These are phyloP conservation scores for Aureobasidium subglaciale DNA, from an alignment of 2,329 filamentous ascomycete species.

Conservation along the genomic window DNA sequence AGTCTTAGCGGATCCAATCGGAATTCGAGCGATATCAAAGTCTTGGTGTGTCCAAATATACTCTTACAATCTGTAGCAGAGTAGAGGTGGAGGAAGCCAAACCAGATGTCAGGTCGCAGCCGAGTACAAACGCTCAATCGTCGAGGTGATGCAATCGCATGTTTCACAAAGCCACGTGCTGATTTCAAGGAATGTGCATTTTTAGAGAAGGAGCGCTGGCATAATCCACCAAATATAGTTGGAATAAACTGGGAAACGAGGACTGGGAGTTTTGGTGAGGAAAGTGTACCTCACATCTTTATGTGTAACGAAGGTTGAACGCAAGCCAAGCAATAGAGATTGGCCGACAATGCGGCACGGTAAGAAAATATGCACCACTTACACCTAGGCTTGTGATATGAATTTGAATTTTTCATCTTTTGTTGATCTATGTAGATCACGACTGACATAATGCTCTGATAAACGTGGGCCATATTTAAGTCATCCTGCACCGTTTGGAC, in stretches of 20 bases:
- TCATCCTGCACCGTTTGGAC: too few relatives aligned
- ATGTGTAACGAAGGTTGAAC: not conserved
- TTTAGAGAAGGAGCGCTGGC: not conserved
- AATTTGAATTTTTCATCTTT: not conserved
- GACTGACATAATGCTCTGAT: too few relatives aligned
- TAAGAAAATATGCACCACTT: not conserved
- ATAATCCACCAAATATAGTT: too few relatives aligned
- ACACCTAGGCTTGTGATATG: not conserved
- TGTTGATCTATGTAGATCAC: not conserved
- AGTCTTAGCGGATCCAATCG: too few relatives aligned
- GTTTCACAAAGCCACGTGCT: not conserved
- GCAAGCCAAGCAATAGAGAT: not conserved
- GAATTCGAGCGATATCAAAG: too few relatives aligned
- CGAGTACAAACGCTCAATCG: not conserved
- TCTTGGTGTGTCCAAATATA: too few relatives aligned
- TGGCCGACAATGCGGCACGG: not conserved
- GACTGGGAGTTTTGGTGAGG: not conserved
- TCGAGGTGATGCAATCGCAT: not conserved
- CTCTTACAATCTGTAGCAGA: too few relatives aligned
- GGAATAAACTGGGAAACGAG: too few relatives aligned
- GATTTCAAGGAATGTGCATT: not conserved
- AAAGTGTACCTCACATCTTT: not conserved
- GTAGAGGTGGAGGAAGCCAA: not conserved
- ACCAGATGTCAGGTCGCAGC: not conserved
- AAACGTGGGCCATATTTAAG: too few relatives aligned